Percentiles rank a stretch among this genome's conserved stretches.
Conservation (phyloP, 1,139 yeast genomes). For the Debaryomyces singareniensis region DNA sequence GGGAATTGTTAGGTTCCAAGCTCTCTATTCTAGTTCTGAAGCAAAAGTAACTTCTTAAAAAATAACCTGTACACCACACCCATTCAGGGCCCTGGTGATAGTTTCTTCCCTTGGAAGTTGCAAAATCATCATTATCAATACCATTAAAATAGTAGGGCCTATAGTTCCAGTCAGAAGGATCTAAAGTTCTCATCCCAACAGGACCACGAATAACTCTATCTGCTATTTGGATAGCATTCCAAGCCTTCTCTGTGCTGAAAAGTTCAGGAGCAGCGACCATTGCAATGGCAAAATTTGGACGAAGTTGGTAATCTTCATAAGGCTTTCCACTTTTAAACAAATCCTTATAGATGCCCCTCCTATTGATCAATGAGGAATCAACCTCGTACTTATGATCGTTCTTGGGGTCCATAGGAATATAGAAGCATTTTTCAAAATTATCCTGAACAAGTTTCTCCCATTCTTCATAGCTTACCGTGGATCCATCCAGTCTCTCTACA, state of each 20-base stretch:
- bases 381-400: slow-evolving; percentile 52
- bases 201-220: slow-evolving; percentile 79
- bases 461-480: slow-evolving; percentile 42
- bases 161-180: slow-evolving; percentile 87
- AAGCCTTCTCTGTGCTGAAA: slow-evolving; percentile 57
- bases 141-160: slow-evolving; percentile 82
- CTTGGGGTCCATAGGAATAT: slow-evolving; percentile 56
- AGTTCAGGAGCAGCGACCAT: slow-evolving; percentile 92
- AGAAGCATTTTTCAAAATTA: slow-evolving; percentile 75
- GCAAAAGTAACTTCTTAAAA: slow-evolving; percentile 64
- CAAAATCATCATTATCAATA: slow-evolving; percentile 78
- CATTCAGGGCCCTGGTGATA: slow-evolving; percentile 99
- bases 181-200: slow-evolving; percentile 85
- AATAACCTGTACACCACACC: slow-evolving; percentile 91
- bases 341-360: slow-evolving; percentile 94
- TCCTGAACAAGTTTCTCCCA: slow-evolving; percentile 70
- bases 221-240: slow-evolving; percentile 59
- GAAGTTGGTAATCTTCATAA: slow-evolving; percentile 87
- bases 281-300: slow-evolving; percentile 91
- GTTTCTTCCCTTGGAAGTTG: slow-evolving; percentile 91
- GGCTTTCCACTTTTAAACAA: slow-evolving; percentile 74
- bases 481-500: slow-evolving; percentile 56
- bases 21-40: slow-evolving; percentile 29
- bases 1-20: slow-evolving; percentile 19
- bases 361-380: slow-evolving; percentile 61